A percentile compares a stretch with the other conserved stretches of the same genome.
phyloP scores from a whole-genome alignment of 371 early-diverging fungal species.

The Amoeboaphelidium occidentale region DNA sequence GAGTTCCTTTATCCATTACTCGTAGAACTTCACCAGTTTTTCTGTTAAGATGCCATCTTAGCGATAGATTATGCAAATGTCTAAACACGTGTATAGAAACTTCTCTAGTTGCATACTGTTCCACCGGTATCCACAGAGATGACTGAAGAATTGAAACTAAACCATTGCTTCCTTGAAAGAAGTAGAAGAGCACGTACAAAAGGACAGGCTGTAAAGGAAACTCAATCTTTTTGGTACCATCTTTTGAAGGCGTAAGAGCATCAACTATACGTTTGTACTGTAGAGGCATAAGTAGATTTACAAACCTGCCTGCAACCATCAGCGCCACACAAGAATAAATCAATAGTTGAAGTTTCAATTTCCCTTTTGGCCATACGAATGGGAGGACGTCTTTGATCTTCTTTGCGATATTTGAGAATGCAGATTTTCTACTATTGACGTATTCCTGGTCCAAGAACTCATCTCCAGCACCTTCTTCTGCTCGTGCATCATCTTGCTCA shows the following conservation, averaged over 20 bases:
- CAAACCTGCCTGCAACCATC: constrained; percentile 37
- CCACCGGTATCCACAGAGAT: constrained; percentile 68
- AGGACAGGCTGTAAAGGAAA: constrained; percentile 36
- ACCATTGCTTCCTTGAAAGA: constrained; percentile 34
- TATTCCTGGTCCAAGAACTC: too few species aligned
- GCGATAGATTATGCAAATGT: constrained; percentile 45
- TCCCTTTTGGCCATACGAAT: constrained; percentile 48
- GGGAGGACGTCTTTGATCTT: constrained; percentile 31
- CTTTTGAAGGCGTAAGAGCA: constrained; percentile 14
- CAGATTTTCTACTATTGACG: not conserved
- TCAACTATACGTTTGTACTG: constrained; percentile 57
- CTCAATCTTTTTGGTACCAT: constrained; percentile 4
- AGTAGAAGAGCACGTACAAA: constrained; percentile 35
- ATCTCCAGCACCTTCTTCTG: too few species aligned
- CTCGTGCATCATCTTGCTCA: too few species aligned
- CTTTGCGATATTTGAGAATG: not conserved
- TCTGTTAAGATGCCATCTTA: constrained; percentile 69
- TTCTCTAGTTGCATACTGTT: constrained; percentile 63
- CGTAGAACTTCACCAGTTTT: constrained; percentile 82
- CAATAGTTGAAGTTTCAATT: constrained; percentile 28
- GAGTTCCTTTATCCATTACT: constrained; percentile 67
- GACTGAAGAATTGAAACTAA: constrained; percentile 48
- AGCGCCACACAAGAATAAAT: constrained; percentile 37
- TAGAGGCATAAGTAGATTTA: constrained; percentile 52
- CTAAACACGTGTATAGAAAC: constrained; percentile 59